A percentile compares a stretch with the other conserved stretches of the same genome.
Conservation (phyloP, 441 rosid species). For the Erysimum cheiri region DNA sequence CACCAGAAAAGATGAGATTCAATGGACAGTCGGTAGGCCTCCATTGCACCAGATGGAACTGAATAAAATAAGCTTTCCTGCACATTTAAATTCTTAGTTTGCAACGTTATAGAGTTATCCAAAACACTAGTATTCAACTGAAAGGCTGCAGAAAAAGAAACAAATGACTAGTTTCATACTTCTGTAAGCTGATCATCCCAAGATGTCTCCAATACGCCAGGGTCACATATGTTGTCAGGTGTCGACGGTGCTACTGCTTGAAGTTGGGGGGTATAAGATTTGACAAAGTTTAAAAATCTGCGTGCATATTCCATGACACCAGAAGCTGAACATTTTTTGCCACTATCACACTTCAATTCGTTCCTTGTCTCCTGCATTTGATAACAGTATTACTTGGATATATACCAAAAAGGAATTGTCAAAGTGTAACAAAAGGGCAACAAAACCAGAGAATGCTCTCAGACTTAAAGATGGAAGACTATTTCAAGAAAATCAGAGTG, state of each 20-base stretch:
- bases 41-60: conserved; percentile 86
- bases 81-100: conserved; percentile 39
- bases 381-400: conserved; percentile 19
- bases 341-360: conserved; percentile 45
- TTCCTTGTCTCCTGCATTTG: conserved; percentile 56
- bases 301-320: conserved; percentile 76
- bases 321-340: conserved; percentile 46
- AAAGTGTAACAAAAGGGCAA: conserved; percentile 7
- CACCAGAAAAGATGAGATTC: conserved; percentile 67
- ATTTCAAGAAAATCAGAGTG: conserved; percentile 15
- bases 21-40: conserved; percentile 73
- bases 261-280: conserved; percentile 52
- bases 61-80: conserved; percentile 98
- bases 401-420: not conserved
- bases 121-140: conserved; percentile 16
- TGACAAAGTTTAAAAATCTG: conserved; percentile 68
- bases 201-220: conserved; percentile 59
- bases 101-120: conserved; percentile 21
- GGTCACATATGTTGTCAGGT: conserved; percentile 62
- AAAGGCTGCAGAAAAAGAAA: conserved; percentile 15
- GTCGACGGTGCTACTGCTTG: conserved; percentile 64
- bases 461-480: conserved; percentile 5
- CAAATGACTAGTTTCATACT: conserved; percentile 51
- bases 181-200: conserved; percentile 82
- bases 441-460: conserved; percentile 6